Evolutionary conservation across 768 basidiomycete species (phyloP), one percentile per base, ranked within the genome.

Genomic region (Phallus indusiatus): DNA sequence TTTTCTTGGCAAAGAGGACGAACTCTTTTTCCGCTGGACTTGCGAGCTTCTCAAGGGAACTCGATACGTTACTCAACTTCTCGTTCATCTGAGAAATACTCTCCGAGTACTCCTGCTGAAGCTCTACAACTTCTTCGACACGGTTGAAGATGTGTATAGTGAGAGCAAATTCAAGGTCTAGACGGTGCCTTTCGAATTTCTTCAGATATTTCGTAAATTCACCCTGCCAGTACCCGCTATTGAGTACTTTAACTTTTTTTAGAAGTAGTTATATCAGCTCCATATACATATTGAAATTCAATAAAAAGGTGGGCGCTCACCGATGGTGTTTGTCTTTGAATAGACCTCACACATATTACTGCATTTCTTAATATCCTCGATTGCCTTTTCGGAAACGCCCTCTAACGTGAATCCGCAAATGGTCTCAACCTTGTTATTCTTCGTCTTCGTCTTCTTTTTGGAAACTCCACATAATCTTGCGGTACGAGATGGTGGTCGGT

Each of bases 291-390:
- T n/a, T n/a, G n/a, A 62, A 59, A 1, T 20, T 22, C 34, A 63
- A 57, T 8, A 61, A 52, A 22, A 58, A 59, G 34, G 56, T 60
- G 10, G 20, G 33, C 22, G 68, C 72, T 17, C 16, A 72, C 60
- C 71, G 5, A 78, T 61, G 52, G 78, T 69, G 17, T 70, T 67
- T 54, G 77, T 76, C 61, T 78, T 78, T 34, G 74, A 56, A 59
- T 80, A 81, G 1, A 69, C 68, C 56, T 81, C 79, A 61, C 77
- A 78, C 14, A 69, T 71, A 34, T 75, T 75, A 1, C 74, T 76
- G 59, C 76, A 77, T 8, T 68, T 65, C 60, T 72, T 74, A 48
- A 80, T 75, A 55, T 79, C 74, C 8, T 69, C 56, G 3, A 72
- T 76, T 5, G 77, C 73, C 0, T 55, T 49, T 33, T 67, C 56